Conservation (phyloP, 768 basidiomycete species). For the Dioszegia crocea region DNA sequence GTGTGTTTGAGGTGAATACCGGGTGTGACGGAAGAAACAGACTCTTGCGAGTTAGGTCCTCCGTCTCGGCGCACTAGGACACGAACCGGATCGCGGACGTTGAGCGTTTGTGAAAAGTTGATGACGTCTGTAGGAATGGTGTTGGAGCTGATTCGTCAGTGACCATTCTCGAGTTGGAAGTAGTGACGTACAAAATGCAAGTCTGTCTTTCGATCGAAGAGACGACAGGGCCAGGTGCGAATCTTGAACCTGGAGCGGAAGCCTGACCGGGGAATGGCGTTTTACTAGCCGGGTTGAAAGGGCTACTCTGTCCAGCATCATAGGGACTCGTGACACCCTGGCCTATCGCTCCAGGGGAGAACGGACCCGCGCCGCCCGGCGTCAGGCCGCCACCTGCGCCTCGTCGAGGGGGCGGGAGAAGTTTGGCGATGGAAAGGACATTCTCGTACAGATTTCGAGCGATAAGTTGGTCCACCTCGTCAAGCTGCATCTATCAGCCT, state of each 20-base stretch:
- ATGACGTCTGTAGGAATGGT: slow-evolving; percentile 88
- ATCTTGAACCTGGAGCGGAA: slow-evolving; percentile 20
- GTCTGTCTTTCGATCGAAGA: slow-evolving; percentile 41
- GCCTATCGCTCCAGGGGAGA: slow-evolving; percentile 24
- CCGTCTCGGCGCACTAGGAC: slow-evolving; percentile 82
- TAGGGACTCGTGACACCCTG: slow-evolving; percentile 39
- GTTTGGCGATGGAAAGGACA: slow-evolving; percentile 86
- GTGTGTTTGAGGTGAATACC: slow-evolving; percentile 69
- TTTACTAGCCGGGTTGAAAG: slow-evolving; percentile 49
- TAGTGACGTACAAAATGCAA: slow-evolving; percentile 45
- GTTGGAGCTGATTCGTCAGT: slow-evolving; percentile 72
- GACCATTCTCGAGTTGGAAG: neutral
- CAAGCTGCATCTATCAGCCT: slow-evolving; percentile 54
- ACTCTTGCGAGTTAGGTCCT: slow-evolving; percentile 44
- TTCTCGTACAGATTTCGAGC: slow-evolving; percentile 90
- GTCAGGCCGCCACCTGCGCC: slow-evolving; percentile 48
- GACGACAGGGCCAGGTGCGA: slow-evolving; percentile 41
- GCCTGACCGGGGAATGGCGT: slow-evolving; percentile 46
- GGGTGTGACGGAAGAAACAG: slow-evolving; percentile 41
- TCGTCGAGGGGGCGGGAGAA: slow-evolving; percentile 81
- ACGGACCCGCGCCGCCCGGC: slow-evolving; percentile 46
- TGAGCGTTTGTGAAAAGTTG: slow-evolving; percentile 86
- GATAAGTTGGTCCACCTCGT: slow-evolving; percentile 97
- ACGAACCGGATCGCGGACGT: slow-evolving; percentile 90
- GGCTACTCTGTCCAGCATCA: slow-evolving; percentile 46